These are phyloP conservation scores for Tolypocladium endophyticum DNA, from an alignment of 2,329 filamentous ascomycete species.

Conservation along the genomic window DNA sequence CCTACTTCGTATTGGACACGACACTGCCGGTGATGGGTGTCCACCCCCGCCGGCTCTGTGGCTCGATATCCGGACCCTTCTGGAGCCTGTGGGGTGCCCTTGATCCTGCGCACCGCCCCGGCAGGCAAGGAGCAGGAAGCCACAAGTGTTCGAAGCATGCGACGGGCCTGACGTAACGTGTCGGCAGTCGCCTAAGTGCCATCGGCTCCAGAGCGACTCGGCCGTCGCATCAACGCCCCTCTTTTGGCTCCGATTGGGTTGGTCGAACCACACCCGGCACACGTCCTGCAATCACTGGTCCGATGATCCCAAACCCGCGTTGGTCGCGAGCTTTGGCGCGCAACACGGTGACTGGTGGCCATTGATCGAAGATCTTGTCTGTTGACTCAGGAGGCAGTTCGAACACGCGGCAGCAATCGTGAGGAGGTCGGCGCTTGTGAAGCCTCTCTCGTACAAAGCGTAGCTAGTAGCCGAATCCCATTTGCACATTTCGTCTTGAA, in stretches of 20 bases:
- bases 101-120: background rate
- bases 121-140: background rate
- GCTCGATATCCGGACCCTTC: constrained; percentile 1
- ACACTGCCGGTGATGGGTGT: background rate
- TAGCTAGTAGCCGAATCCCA: background rate
- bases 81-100: background rate
- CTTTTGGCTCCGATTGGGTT: constrained; percentile 1
- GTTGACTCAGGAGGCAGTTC: background rate
- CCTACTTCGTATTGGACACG: background rate
- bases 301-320: background rate
- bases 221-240: constrained; percentile 1
- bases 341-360: background rate
- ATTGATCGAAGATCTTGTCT: background rate
- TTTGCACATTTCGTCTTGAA: background rate
- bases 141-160: background rate
- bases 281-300: background rate
- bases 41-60: background rate
- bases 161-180: constrained; percentile 6
- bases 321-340: background rate
- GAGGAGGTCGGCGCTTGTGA: background rate
- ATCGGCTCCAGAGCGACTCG: background rate
- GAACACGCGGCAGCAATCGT: background rate
- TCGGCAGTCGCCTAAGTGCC: constrained; percentile 3
- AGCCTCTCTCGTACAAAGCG: background rate
- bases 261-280: background rate